Base-by-base conservation (phyloP, 345 rosid species). In the Ricinus communis region DNA sequence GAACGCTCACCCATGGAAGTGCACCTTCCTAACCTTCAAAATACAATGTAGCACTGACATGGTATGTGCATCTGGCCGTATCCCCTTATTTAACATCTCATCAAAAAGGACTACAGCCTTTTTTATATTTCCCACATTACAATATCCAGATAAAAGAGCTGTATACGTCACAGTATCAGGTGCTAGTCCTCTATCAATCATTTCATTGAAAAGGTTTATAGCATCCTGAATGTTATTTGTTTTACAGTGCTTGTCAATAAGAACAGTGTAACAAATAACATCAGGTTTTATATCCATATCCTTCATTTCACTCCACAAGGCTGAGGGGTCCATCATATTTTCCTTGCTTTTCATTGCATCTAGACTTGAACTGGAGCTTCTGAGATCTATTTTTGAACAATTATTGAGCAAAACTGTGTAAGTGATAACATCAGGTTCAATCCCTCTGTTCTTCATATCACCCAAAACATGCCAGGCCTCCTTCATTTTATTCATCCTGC, bases 91-190 rank as follows among this genome's bases (percentile, higher is more conserved):
- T n/a, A n/a, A n/a, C n/a, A 87, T 79, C 67, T 85, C 82, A 56
- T 74, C 49, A 57, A 66, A 46, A 72, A 91, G 87, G 57, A 65
- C 36, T 47, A 38, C 53, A 77, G 86, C 88, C 76, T 76, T 80
- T 58, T 78, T 74, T 21, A 82, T 28, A 69, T 75, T 76, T 72
- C 93, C 89, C 61, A 66, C 36, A 33, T 75, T 75, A 38, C 67
- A 74, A 76, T 62, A 83, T 46, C 84, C 84, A 61, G 70, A 76
- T 61, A 93, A 70, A 55, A 91, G 91, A 78, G 85, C 80, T 12
- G 83, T 77, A 74, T 83, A 90, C 10, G 91, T 74, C 55, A 77
- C 83, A 18, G 18, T 75, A 84, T 93, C 91, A 50, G 96, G 96
- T 76, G 80, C 62, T 57, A 87, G 68, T 41, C 90, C 97, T 74